These are phyloP conservation scores for Lavandula angustifolia DNA, from an alignment of 257 asterid species.

Conservation along the genomic window DNA sequence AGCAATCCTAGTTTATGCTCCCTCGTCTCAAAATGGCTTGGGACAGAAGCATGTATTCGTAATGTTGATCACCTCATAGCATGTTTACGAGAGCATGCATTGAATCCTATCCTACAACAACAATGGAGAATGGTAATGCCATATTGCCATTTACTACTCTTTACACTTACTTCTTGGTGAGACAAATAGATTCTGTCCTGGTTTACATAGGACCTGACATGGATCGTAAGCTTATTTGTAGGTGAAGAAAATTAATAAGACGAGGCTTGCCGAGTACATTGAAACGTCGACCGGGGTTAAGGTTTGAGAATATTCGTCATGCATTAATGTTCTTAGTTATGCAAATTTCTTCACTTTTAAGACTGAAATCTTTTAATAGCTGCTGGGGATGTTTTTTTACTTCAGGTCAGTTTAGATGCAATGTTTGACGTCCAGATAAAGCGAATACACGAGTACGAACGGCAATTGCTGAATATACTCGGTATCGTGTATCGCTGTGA, in stretches of 20 bases:
- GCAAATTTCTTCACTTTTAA: constrained; percentile 22
- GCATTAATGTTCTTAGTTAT: not conserved
- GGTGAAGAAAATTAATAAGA: constrained; percentile 52
- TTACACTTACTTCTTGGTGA: not conserved
- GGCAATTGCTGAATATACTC: constrained; percentile 51
- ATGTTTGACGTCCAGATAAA: constrained; percentile 57
- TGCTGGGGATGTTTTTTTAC: not conserved
- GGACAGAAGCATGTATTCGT: constrained; percentile 57
- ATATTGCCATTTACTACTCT: constrained; percentile 22
- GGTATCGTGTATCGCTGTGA: constrained; percentile 56
- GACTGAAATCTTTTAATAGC: not conserved
- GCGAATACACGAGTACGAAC: constrained; percentile 55
- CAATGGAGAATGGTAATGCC: constrained; percentile 58
- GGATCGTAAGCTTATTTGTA: constrained; percentile 17
- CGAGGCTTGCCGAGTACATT: constrained; percentile 56
- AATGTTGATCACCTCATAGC: constrained; percentile 48
- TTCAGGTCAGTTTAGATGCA: constrained; percentile 56
- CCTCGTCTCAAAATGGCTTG: constrained; percentile 57
- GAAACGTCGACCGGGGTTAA: constrained; percentile 49
- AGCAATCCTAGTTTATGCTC: constrained; percentile 55
- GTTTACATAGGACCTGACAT: constrained; percentile 8
- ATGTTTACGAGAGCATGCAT: constrained; percentile 48
- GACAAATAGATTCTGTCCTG: not conserved
- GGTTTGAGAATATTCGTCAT: constrained; percentile 34
- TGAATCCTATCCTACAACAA: constrained; percentile 43